phyloP scores from a whole-genome alignment of 1,284 basidiomycete genomes.

The Puccinia brachypodii region DNA sequence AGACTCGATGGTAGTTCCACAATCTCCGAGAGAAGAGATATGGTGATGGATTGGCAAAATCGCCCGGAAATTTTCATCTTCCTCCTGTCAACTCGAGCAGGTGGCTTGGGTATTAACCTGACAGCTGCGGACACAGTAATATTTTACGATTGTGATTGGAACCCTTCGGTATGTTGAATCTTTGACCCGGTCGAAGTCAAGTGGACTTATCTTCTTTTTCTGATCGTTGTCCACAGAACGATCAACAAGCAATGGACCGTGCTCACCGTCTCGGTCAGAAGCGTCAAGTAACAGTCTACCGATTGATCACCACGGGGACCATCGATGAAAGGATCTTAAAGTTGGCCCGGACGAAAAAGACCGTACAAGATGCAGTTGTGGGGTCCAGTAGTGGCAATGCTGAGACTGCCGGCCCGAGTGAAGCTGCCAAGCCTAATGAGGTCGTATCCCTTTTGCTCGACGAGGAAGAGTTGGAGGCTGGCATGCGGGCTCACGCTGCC shows the following conservation, averaged over 20 bases:
- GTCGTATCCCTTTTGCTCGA: constrained; percentile 93
- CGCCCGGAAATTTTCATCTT: constrained; percentile 94
- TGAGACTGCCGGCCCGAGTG: constrained; percentile 53
- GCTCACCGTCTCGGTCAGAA: constrained; percentile 98
- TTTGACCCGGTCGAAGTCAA: not conserved
- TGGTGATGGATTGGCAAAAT: constrained; percentile 99
- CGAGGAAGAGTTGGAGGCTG: constrained; percentile 68
- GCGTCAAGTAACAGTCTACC: constrained; percentile 97
- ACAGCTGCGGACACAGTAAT: constrained; percentile 97
- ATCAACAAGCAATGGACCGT: constrained; percentile 99
- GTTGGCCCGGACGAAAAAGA: constrained; percentile 78
- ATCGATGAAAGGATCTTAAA: constrained; percentile 99
- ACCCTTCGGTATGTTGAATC: constrained; percentile 67
- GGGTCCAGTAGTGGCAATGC: constrained; percentile 69
- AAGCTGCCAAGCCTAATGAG: constrained; percentile 88
- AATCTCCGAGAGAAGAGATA: constrained; percentile 92
- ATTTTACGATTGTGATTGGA: constrained; percentile 99
- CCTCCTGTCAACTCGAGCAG: constrained; percentile 91
- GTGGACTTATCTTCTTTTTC: not conserved
- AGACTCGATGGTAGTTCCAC: constrained; percentile 93
- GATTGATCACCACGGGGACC: constrained; percentile 91
- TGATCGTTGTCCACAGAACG: constrained; percentile 63
- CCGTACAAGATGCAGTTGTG: constrained; percentile 96
- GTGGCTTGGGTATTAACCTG: constrained; percentile 96
- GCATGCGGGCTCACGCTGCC: constrained; percentile 54